Base-by-base conservation (phyloP, 768 basidiomycete genomes). In the Tubosaeta brunneosetosa region DNA sequence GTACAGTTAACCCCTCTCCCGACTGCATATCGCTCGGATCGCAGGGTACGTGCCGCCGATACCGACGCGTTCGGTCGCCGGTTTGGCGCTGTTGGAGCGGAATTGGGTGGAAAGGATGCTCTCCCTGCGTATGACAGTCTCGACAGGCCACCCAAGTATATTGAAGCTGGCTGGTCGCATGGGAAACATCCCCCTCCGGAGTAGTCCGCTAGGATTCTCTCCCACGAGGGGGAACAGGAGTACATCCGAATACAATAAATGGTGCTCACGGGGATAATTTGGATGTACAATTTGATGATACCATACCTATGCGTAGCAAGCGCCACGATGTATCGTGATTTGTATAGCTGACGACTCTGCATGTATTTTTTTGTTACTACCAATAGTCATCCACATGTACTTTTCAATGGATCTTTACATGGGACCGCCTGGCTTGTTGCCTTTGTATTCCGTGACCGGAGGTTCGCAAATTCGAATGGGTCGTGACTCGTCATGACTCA, bases 81-180 rank as follows among this genome's bases (percentile, higher is more conserved):
- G 19, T 40, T 63, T 8, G 62, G 59, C 8, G 49, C 55, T 1
- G 62, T 71, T 36, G 71, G 70, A 47, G 72, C 70, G 16, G 60
- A 59, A 11, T 53, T 67, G 50, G 62, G 65, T 0, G 74, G 76
- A 53, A 80, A 79, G 55, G 79, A 80, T 31, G 52, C 60, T 0
- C 69, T 80, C 25, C 79, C 79, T 8, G 76, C 77, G 5, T 81
- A 80, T 43, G 74, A 79, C 41, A 62, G 56, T 13, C 45, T 61
- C 12, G 78, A 77, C 29, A 69, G 76, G 10, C 79, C 78, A 26
- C 79, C 79, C 26, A 76, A 73, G 49, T 80, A 80, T 57, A 34
- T 61, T 0, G 73, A 73, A 19, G 46, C 51, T 6, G 34, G 52
- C 27, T 52, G 57, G 56, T 42, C 49, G 12, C 55, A 45, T 7